Conservation (phyloP, 1,284 basidiomycete genomes). For the Ganoderma lucidum region DNA sequence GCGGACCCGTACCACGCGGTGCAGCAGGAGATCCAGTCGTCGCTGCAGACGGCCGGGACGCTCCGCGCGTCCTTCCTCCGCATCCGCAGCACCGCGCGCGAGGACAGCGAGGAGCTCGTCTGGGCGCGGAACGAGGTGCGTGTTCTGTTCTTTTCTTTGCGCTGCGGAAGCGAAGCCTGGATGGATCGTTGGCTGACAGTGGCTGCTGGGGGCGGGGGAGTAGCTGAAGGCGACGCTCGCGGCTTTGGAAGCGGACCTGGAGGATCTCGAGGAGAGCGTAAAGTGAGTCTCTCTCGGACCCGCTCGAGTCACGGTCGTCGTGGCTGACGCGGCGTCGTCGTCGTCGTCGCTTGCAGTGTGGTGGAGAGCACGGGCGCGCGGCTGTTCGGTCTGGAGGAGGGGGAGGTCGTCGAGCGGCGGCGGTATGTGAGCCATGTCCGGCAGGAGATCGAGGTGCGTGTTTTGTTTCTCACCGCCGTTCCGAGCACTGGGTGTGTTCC, state of each 20-base stretch:
- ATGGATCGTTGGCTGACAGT: neutral
- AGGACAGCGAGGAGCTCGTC: constrained; percentile 76
- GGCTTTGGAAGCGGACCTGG: constrained; percentile 83
- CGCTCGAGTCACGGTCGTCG: too few relatives aligned
- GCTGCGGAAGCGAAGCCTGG: neutral
- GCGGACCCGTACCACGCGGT: constrained; percentile 84
- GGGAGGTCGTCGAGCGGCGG: constrained; percentile 76
- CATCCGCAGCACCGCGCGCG: constrained; percentile 73
- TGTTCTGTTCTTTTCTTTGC: neutral
- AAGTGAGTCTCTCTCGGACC: constrained; percentile 53
- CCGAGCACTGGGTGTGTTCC: constrained; percentile 16
- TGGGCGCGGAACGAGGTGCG: constrained; percentile 79
- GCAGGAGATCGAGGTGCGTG: constrained; percentile 74
- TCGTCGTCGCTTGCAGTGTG: constrained; percentile 53
- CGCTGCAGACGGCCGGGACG: constrained; percentile 73
- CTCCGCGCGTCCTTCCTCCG: constrained; percentile 79
- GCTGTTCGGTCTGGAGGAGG: constrained; percentile 82
- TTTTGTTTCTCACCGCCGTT: neutral
- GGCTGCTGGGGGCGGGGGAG: neutral
- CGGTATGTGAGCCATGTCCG: constrained; percentile 79
- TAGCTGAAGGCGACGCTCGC: constrained; percentile 81
- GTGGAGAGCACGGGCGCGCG: constrained; percentile 84
- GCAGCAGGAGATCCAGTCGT: constrained; percentile 77
- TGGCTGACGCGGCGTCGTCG: neutral
- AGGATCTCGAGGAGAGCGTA: constrained; percentile 90